Base-by-base conservation (phyloP, 345 rosid species). In the Camelina sativa region DNA sequence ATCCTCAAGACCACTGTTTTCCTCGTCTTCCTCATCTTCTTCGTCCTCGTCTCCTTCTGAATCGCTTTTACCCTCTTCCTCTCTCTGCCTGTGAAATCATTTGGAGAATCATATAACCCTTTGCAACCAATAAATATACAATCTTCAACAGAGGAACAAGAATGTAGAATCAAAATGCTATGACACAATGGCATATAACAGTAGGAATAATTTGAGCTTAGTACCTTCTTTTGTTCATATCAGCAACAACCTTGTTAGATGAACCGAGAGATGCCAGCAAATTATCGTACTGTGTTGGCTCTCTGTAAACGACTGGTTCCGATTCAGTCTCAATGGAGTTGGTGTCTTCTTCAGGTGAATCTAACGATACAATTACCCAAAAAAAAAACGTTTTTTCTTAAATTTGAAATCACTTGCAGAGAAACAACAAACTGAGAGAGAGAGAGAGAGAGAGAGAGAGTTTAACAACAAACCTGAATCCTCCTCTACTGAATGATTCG, bases 151-250 rank as follows among this genome's bases (percentile, higher is more conserved):
- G 57, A 43, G 50, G 43, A 51, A 41, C 62, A n/a, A 41, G 20
- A 7, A 52, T 22, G 1, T 19, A 10, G 22, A 58, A 67, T 38
- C 6, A 3, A 66, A 58, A 37, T 47, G 72, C 28, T 46, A 38
- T 38, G 11, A 38, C 22, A 1, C 43, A 55, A 60, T n/a, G 20
- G 15, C 23, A 47, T 34, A 34, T 28, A 44, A 4, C 40, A 2
- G 53, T 38, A 38, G 41, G 41, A 38, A 37, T 11, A 2, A 37
- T 37, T 0, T 13, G 25, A 44, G 8, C 37, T 34, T 7, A 34
- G 72, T 79, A 91, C 94, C 94, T 86, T 77, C 77, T 83, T 78
- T 76, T 65, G 66, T 72, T 83, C 46, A 79, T 83, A 81, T 82
- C 77, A 5, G 84, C 83, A 69, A 81, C 65, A 79, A 81, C 69